Evolutionary conservation across 148 eudicot species (phyloP).

Genomic region (Rhododendron mucronatum): DNA sequence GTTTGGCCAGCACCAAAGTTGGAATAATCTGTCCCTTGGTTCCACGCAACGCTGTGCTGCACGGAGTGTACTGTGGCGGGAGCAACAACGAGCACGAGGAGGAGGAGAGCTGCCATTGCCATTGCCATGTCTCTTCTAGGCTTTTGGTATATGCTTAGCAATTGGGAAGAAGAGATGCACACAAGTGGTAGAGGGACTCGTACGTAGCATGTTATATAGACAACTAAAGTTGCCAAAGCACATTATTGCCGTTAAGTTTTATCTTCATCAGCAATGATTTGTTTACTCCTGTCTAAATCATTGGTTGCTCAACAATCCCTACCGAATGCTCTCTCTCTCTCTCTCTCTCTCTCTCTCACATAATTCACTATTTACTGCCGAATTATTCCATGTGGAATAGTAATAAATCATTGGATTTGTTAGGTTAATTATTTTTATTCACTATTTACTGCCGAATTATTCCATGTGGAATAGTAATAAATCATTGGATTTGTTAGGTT

Average conservation of each 20-base stretch:
- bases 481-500: too few relatives aligned
- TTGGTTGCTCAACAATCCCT: not conserved
- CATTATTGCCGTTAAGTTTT: not conserved
- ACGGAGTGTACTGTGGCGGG: slow-evolving; percentile 8
- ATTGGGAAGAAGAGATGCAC: not conserved
- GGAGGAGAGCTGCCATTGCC: slow-evolving; percentile 5
- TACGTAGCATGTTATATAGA: not conserved
- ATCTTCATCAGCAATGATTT: not conserved
- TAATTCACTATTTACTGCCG: too few relatives aligned
- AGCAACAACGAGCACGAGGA: slow-evolving; percentile 12
- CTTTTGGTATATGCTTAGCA: not conserved
- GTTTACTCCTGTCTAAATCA: not conserved
- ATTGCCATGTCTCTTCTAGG: slow-evolving; percentile 2
- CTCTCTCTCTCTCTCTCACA: not conserved
- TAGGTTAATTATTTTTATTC: too few relatives aligned
- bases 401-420: too few relatives aligned
- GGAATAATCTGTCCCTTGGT: not conserved
- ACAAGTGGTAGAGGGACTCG: not conserved
- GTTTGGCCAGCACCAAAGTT: slow-evolving; percentile 16
- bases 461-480: too few relatives aligned
- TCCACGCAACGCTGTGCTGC: slow-evolving; percentile 11
- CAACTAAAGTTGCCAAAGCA: not conserved
- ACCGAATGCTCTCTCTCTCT: not conserved
- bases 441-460: too few relatives aligned
- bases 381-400: too few relatives aligned